A percentile compares a stretch with the other conserved stretches of the same genome.
phyloP scores from a whole-genome alignment of 169 alveolate genomes.

The Babesia sp. region DNA sequence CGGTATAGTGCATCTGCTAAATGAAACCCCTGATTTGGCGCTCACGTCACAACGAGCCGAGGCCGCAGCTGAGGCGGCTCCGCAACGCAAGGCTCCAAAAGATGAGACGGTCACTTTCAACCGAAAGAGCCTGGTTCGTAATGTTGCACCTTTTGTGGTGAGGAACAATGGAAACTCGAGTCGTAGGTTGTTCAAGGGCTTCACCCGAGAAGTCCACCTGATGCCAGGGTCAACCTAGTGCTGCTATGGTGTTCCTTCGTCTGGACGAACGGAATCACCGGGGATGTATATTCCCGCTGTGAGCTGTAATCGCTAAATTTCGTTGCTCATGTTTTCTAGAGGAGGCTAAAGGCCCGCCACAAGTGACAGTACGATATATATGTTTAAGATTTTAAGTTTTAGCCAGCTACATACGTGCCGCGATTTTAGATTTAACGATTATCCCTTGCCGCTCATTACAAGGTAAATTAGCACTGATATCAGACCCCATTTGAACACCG shows the following conservation, averaged over 20 bases:
- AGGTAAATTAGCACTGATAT: slow-evolving; percentile 32
- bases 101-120: background rate
- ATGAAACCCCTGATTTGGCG: background rate
- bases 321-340: no score
- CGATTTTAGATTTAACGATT: no score
- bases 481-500: slow-evolving; percentile 32
- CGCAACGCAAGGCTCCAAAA: background rate
- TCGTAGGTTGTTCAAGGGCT: slow-evolving; percentile 39
- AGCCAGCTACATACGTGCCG: no score
- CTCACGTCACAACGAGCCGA: background rate
- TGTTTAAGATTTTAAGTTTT: no score
- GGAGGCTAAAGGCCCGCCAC: no score
- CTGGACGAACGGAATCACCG: no score
- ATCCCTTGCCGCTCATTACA: slow-evolving; percentile 61
- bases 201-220: slow-evolving; percentile 22
- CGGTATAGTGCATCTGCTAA: background rate
- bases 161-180: background rate
- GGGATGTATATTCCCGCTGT: no score
- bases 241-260: background rate
- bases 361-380: no score
- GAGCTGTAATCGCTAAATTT: no score
- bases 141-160: slow-evolving; percentile 16
- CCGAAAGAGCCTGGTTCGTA: background rate
- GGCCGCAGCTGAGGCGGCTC: background rate
- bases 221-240: slow-evolving; percentile 33